Conservation (phyloP, 441 rosid species). For the Dalechampia spathulata region DNA sequence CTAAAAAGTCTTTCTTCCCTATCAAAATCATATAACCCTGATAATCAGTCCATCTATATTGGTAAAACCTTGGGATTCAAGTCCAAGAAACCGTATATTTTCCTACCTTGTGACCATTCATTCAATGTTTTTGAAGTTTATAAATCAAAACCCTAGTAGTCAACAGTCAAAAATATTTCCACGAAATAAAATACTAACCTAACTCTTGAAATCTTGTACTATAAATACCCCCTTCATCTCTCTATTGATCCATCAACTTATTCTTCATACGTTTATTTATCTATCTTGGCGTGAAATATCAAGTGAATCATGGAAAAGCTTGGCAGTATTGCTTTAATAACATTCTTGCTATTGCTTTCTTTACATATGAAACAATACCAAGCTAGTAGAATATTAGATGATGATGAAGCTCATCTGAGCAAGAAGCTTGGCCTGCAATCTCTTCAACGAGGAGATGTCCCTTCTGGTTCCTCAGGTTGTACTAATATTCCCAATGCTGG, state of each 20-base stretch:
- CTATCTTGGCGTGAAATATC: neutral
- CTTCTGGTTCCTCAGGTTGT: constrained; percentile 46
- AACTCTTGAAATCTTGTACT: neutral
- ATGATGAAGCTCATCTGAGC: constrained; percentile 5
- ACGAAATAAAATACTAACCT: neutral
- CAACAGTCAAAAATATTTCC: constrained; percentile 23
- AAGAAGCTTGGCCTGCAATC: constrained; percentile 27
- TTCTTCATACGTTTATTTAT: neutral
- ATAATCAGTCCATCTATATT: too few species aligned
- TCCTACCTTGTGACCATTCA: constrained; percentile 15
- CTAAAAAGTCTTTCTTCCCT: too few species aligned
- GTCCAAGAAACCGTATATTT: neutral
- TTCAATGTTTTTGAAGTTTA: constrained; percentile 11
- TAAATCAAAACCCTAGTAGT: constrained; percentile 8
- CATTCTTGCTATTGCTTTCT: constrained; percentile 17
- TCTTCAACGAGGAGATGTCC: constrained; percentile 33
- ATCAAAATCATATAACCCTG: neutral
- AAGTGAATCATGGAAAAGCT: constrained; percentile 19
- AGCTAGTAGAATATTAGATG: constrained; percentile 29
- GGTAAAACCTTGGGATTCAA: constrained; percentile 14
- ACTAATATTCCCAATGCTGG: constrained; percentile 42
- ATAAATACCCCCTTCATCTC: constrained; percentile 15
- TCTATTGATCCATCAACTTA: neutral
- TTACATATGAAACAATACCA: constrained; percentile 21
- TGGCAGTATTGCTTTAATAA: constrained; percentile 13